These are phyloP conservation scores for Pyrenula massariospora DNA, from an alignment of 495 filamentous ascomycete species.

Conservation along the genomic window DNA sequence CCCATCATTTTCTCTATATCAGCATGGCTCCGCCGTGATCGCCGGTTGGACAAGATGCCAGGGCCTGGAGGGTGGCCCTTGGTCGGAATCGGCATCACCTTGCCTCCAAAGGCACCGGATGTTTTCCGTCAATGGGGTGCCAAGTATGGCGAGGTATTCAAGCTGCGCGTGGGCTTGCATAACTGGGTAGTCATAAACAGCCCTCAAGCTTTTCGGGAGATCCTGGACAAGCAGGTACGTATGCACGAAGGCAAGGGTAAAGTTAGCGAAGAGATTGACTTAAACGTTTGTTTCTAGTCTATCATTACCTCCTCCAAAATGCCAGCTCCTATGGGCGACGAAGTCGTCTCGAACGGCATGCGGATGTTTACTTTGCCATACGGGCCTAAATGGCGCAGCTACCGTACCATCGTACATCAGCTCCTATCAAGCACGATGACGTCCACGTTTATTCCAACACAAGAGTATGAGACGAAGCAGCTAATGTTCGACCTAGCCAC, in stretches of 20 bases:
- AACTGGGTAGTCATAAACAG: constrained; percentile 29
- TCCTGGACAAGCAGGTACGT: constrained; percentile 24
- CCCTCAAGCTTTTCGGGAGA: constrained; percentile 24
- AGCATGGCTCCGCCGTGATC: constrained; percentile 7
- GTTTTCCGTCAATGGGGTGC: constrained; percentile 16
- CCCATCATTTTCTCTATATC: neutral
- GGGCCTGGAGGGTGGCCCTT: constrained; percentile 10
- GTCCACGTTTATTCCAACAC: neutral
- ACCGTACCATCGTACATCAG: constrained; percentile 7
- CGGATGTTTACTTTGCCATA: constrained; percentile 12
- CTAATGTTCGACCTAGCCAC: constrained; percentile 9
- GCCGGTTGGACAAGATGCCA: constrained; percentile 8
- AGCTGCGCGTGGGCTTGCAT: constrained; percentile 22
- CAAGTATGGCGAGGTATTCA: constrained; percentile 12
- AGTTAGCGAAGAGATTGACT: neutral
- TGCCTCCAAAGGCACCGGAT: constrained; percentile 10
- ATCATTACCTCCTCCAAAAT: neutral
- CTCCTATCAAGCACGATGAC: neutral
- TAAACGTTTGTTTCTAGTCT: neutral
- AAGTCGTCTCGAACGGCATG: constrained; percentile 11
- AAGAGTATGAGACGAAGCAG: constrained; percentile 6
- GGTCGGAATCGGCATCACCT: constrained; percentile 13
- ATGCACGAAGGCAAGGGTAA: neutral
- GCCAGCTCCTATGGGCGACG: constrained; percentile 7
- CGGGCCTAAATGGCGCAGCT: constrained; percentile 7